Evolutionary conservation across 805 yeast species (phyloP).

Genomic region (Lachancea fermentati): DNA sequence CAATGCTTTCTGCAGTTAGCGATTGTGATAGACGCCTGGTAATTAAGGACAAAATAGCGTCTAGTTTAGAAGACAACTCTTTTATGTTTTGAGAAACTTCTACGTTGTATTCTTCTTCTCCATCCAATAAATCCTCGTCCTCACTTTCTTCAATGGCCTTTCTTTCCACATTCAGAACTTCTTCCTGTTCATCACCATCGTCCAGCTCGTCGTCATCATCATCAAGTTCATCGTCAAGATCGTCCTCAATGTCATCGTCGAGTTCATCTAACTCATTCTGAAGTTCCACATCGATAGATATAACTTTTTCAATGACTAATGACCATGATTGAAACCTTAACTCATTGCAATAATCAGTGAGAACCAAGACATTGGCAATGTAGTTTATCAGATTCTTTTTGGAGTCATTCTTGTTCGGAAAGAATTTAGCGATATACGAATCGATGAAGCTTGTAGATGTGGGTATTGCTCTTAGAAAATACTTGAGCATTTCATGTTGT

Average conservation of each 20-base stretch:
- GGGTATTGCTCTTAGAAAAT: constrained; percentile 70
- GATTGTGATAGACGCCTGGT: constrained; percentile 45
- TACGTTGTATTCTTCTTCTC: constrained; percentile 43
- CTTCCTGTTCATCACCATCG: constrained; percentile 31
- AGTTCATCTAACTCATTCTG: constrained; percentile 83
- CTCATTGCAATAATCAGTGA: constrained; percentile 70
- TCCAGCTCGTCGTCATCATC: constrained; percentile 30
- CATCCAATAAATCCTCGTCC: constrained; percentile 31
- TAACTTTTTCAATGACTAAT: constrained; percentile 67
- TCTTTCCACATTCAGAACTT: constrained; percentile 31
- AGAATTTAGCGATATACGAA: constrained; percentile 48
- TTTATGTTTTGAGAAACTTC: constrained; percentile 44
- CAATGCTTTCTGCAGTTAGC: constrained; percentile 46
- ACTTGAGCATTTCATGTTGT: constrained; percentile 62
- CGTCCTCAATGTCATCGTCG: constrained; percentile 67
- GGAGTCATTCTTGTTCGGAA: constrained; percentile 75
- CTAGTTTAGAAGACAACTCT: constrained; percentile 63
- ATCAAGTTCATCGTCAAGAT: constrained; percentile 39
- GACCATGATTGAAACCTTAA: constrained; percentile 74
- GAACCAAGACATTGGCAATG: constrained; percentile 53
- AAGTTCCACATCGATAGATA: constrained; percentile 85
- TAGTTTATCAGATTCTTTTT: constrained; percentile 53
- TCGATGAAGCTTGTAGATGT: constrained; percentile 69
- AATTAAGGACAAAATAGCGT: constrained; percentile 55
- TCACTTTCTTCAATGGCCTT: constrained; percentile 28